phyloP scores from a whole-genome alignment of 352 stramenopile genomes.

The Paralagenidium karlingii region DNA sequence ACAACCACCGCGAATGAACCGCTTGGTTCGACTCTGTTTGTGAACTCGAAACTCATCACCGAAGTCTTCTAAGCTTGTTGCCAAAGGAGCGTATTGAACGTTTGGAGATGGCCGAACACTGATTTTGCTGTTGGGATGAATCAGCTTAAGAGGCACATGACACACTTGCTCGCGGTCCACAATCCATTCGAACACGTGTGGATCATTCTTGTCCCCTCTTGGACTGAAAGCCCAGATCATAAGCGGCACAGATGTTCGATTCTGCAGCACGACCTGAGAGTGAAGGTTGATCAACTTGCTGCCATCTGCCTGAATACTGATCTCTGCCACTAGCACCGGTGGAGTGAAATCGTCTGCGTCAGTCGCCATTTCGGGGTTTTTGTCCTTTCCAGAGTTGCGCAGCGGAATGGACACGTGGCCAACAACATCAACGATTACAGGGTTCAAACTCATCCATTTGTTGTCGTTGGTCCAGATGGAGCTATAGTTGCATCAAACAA shows the following conservation, averaged over 20 bases:
- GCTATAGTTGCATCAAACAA: too few species aligned
- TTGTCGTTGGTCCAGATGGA: too few species aligned
- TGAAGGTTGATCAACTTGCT: constrained; percentile 83
- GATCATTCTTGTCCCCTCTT: constrained; percentile 47
- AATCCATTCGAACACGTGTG: constrained; percentile 73
- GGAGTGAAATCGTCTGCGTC: constrained; percentile 43
- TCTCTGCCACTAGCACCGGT: constrained; percentile 73
- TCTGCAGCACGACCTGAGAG: constrained; percentile 79
- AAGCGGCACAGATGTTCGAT: constrained; percentile 73
- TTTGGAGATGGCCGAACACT: constrained; percentile 75
- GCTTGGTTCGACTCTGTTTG: constrained; percentile 64
- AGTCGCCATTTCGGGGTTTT: constrained; percentile 2
- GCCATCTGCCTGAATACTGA: constrained; percentile 76
- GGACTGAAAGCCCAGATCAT: constrained; percentile 85
- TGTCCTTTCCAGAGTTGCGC: constrained; percentile 19
- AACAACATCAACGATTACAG: constrained; percentile 79
- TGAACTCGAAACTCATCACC: constrained; percentile 52
- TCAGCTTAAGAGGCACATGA: constrained; percentile 70
- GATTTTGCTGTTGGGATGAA: constrained; percentile 80
- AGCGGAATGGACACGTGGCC: constrained; percentile 74
- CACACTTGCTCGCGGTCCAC: constrained; percentile 75
- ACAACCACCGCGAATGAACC: constrained; percentile 64
- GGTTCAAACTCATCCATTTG: constrained; percentile 79
- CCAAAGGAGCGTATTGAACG: constrained; percentile 73
- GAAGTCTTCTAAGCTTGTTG: constrained; percentile 69